phyloP scores from a whole-genome alignment of 2,329 filamentous ascomycete species.

The Ophiosphaerella herpotricha region DNA sequence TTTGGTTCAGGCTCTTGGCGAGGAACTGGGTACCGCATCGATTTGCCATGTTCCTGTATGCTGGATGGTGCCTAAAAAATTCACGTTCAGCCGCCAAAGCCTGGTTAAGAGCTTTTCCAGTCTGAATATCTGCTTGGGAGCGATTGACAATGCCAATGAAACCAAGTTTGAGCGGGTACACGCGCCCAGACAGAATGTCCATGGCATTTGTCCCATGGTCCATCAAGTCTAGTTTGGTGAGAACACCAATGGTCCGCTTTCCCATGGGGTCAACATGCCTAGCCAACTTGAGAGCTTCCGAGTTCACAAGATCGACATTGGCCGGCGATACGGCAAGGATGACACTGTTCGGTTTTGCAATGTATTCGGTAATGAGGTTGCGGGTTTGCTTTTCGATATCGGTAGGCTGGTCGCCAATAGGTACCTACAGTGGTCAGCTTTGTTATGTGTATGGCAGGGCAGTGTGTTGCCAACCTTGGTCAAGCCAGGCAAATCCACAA shows the following conservation, averaged over 20 bases:
- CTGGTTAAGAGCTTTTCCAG: conserved; percentile 91
- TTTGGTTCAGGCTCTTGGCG: conserved; percentile 92
- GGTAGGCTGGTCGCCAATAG: conserved; percentile 94
- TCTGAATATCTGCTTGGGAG: conserved; percentile 97
- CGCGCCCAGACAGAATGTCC: conserved; percentile 94
- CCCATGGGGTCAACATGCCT: conserved; percentile 96
- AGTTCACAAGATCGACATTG: conserved; percentile 98
- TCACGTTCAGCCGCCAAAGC: conserved; percentile 87
- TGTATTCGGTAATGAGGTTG: conserved; percentile 96
- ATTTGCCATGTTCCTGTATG: conserved; percentile 93
- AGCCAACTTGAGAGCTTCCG: conserved; percentile 93
- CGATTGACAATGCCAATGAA: conserved; percentile 98
- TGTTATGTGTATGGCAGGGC: conserved; percentile 4
- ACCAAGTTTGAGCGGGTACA: conserved; percentile 94
- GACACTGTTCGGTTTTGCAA: conserved; percentile 98
- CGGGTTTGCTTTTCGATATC: conserved; percentile 99
- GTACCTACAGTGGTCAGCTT: conserved; percentile 64
- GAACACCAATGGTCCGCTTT: conserved; percentile 90
- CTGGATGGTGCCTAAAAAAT: conserved; percentile 96
- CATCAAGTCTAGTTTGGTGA: conserved; percentile 98
- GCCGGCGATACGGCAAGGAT: conserved; percentile 95
- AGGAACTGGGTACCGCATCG: conserved; percentile 93
- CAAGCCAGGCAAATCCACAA: conserved; percentile 93
- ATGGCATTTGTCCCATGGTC: conserved; percentile 97
- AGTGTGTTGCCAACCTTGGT: conserved; percentile 71